A percentile compares a stretch with the other conserved stretches of the same genome.
These are phyloP conservation scores for Cytauxzoon felis DNA, from an alignment of 169 alveolate genomes.

Conservation along the genomic window DNA sequence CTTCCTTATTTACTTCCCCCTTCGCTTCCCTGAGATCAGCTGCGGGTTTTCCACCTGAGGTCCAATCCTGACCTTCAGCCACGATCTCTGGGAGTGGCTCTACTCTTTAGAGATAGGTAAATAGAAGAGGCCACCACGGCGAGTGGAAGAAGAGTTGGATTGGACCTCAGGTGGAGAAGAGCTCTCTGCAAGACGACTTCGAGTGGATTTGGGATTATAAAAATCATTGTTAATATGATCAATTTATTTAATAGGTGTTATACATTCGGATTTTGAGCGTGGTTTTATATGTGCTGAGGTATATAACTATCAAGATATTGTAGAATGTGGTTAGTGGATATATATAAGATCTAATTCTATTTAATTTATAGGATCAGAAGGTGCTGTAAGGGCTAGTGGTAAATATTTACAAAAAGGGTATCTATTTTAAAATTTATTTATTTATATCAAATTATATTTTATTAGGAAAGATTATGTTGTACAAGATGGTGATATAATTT, in stretches of 20 bases:
- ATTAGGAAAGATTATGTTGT: slow-evolving; percentile 90
- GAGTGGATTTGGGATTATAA: background rate
- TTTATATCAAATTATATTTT: background rate
- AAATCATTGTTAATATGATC: background rate
- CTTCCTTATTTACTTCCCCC: too few relatives aligned
- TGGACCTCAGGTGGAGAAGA: too few relatives aligned
- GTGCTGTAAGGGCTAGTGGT: slow-evolving; percentile 92
- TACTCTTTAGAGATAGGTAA: too few relatives aligned
- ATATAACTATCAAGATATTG: slow-evolving; percentile 84
- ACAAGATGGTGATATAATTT: slow-evolving; percentile 95
- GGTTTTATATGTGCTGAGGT: slow-evolving; percentile 99
- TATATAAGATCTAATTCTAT: background rate
- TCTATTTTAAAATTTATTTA: background rate
- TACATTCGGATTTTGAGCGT: slow-evolving; percentile 96
- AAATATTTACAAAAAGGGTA: slow-evolving; percentile 86
- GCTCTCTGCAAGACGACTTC: too few relatives aligned
- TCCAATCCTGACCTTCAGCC: too few relatives aligned
- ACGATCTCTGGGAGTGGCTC: too few relatives aligned
- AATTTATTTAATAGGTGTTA: slow-evolving; percentile 54
- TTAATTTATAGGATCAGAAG: slow-evolving; percentile 64
- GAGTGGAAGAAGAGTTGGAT: too few relatives aligned
- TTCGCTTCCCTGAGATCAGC: too few relatives aligned
- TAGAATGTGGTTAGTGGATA: slow-evolving; percentile 68
- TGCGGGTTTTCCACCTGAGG: too few relatives aligned
- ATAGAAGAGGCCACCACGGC: too few relatives aligned